These are phyloP conservation scores for Leccinum ochraceum DNA, from an alignment of 768 basidiomycete genomes.

Conservation along the genomic window DNA sequence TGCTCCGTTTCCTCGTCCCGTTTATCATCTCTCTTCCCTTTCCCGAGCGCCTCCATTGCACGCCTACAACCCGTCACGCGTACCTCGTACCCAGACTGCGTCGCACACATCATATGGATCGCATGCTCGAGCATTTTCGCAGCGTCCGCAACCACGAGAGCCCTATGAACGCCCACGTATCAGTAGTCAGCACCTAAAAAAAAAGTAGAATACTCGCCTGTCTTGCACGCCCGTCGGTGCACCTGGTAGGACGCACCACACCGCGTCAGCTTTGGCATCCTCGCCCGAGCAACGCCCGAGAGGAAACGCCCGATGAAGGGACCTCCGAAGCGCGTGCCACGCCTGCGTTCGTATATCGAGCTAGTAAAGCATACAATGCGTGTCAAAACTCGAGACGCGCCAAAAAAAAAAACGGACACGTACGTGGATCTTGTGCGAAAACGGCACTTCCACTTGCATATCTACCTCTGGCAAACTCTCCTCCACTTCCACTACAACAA, in stretches of 20 bases:
- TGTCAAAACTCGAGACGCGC: neutral
- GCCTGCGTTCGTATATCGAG: constrained; percentile 35
- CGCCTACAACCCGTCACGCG: constrained; percentile 36
- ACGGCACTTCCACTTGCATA: constrained; percentile 39
- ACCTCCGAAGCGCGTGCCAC: constrained; percentile 42
- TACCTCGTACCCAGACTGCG: constrained; percentile 47
- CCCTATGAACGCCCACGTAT: constrained; percentile 31
- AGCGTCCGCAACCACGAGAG: constrained; percentile 39
- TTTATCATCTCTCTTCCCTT: neutral
- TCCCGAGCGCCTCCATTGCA: constrained; percentile 36
- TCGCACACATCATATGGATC: constrained; percentile 50
- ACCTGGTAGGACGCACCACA: constrained; percentile 30
- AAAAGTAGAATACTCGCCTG: too few relatives aligned
- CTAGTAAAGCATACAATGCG: constrained; percentile 22
- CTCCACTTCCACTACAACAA: constrained; percentile 10
- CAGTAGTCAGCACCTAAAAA: neutral
- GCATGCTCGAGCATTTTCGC: constrained; percentile 52
- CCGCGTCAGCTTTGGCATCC: neutral
- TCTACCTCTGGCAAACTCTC: constrained; percentile 30
- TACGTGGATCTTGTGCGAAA: constrained; percentile 47
- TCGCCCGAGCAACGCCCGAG: neutral
- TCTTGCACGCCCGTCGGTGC: constrained; percentile 18
- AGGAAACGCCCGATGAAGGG: constrained; percentile 33
- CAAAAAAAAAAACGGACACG: neutral
- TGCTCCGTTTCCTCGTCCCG: constrained; percentile 2